These are phyloP conservation scores for Corymbia citriodora DNA, from an alignment of 441 rosid genomes.

Conservation along the genomic window DNA sequence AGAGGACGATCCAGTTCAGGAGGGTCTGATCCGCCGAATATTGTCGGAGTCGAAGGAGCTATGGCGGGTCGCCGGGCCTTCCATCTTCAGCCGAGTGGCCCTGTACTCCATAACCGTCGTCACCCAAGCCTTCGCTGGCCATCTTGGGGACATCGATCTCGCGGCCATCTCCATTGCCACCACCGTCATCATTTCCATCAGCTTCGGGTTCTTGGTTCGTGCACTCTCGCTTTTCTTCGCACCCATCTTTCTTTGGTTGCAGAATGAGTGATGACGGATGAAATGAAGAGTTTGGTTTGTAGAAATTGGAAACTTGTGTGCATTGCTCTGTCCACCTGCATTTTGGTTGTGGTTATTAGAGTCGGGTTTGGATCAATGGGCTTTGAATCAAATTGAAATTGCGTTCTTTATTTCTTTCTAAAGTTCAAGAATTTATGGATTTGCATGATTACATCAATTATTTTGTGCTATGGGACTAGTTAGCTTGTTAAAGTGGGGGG, in stretches of 20 bases:
- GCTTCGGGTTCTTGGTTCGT: conserved; percentile 33
- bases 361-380: background rate
- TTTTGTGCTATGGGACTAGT: background rate
- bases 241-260: background rate
- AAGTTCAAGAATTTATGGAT: background rate
- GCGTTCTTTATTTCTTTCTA: background rate
- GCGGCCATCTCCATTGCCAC: conserved; percentile 38
- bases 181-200: conserved; percentile 26
- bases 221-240: background rate
- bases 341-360: background rate
- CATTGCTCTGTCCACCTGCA: background rate
- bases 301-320: background rate
- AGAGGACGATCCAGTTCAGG: background rate
- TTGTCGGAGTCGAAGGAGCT: conserved; percentile 28
- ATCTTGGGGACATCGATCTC: conserved; percentile 30
- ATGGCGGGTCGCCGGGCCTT: conserved; percentile 38
- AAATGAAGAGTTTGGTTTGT: background rate
- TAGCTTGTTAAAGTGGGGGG: background rate
- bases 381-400: background rate
- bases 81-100: conserved; percentile 34
- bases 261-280: background rate
- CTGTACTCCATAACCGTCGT: conserved; percentile 30
- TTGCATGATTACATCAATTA: background rate
- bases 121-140: conserved; percentile 39
- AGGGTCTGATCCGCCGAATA: background rate